Evolutionary conservation across 108 stramenopile genomes (phyloP), one percentile per base, ranked within the genome.

Genomic region (Skeletonema potamos): DNA sequence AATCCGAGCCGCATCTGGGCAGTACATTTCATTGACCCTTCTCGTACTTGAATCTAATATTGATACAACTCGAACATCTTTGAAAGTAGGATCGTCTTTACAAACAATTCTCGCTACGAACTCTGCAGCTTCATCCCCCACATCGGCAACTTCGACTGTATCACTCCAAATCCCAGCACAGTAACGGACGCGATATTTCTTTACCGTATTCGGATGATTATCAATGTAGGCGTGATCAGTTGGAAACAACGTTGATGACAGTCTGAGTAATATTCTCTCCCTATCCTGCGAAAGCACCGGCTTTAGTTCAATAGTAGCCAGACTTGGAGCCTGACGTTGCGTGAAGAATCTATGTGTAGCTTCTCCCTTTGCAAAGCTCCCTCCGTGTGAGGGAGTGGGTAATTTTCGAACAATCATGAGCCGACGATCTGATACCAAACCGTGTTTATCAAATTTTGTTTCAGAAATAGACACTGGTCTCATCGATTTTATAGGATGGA

Each of bases 331-430:
- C 51, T 93, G 92, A 54, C 92, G 74, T 62, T 93, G 92, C 6
- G 89, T 89, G 63, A 93, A 46, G 64, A 93, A 90, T 30, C 88
- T 85, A 73, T 89, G 85, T 18, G 83, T 88, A 24, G 84, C 37
- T 64, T 85, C 81, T 15, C 57, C 48, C 15, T 76, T 34, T 46
- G 34, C 68, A 56, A 81, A 86, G n/a, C 34, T 71, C 54, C 73
- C n/a, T n/a, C n/a, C 82, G 55, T 80, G 70, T 7, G 48, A 24
- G 1, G 87, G 86, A 11, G 76, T 70, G 1, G 84, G 86, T 9
- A 43, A 27, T n/a, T 87, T 84, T 54, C 79, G 76, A 0, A 89
- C 87, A 12, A 93, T 54, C 92, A 93, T 93, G 70, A 87, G 77
- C 55, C 87, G 74, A 36, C 92, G 87, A 73, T 93, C 92, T 13